phyloP scores from a whole-genome alignment of 257 asterid species.

The Misopates orontium region DNA sequence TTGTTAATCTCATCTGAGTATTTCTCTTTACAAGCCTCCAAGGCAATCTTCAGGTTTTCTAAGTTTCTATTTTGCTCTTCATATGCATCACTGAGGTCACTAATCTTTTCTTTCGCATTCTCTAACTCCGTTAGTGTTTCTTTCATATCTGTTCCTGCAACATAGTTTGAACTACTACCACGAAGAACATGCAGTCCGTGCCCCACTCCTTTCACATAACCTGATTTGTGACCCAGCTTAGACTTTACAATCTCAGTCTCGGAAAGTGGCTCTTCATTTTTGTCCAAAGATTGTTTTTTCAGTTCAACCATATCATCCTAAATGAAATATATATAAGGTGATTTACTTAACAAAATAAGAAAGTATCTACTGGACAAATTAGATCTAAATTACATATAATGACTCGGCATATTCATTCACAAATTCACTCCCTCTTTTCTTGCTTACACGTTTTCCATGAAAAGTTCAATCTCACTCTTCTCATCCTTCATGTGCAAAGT shows the following conservation, averaged over 20 bases:
- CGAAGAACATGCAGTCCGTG: neutral
- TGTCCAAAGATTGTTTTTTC: neutral
- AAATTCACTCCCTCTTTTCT: neutral
- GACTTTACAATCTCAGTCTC: neutral
- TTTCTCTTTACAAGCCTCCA: no score
- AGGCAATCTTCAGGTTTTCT: no score
- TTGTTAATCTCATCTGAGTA: no score
- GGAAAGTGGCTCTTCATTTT: neutral
- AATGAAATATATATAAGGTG: neutral
- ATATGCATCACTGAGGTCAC: neutral
- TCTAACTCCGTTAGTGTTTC: neutral
- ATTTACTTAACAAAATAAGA: neutral
- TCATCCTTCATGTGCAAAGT: neutral
- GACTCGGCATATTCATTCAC: neutral
- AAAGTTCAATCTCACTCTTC: constrained; percentile 6
- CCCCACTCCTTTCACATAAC: neutral
- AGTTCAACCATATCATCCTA: neutral
- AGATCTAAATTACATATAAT: neutral
- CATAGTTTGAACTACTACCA: neutral
- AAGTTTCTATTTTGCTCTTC: neutral
- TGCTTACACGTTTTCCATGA: neutral
- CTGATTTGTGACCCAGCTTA: neutral
- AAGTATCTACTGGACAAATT: neutral
- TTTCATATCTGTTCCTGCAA: neutral
- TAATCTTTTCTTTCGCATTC: neutral